A percentile compares a stretch with the other conserved stretches of the same genome.
Conservation (phyloP, 2,329 filamentous ascomycete genomes). For the Colletotrichum godetiae region DNA sequence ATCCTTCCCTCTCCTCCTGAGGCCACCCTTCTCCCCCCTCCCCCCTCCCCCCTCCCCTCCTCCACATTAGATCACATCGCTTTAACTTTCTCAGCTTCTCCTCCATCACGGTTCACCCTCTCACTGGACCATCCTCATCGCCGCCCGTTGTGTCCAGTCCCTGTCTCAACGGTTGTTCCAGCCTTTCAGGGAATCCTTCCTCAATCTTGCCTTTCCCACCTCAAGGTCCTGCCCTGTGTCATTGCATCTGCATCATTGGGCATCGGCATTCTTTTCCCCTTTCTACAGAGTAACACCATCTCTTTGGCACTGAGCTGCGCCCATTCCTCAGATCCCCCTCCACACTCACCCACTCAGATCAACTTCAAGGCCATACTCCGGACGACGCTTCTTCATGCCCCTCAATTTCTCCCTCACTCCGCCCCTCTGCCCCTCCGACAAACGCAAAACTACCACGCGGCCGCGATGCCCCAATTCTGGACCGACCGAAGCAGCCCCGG, state of each 20-base stretch:
- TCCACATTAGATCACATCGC: background rate
- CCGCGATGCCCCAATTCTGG: conserved; percentile 14
- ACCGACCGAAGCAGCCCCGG: conserved; percentile 17
- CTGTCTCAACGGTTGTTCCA: conserved; percentile 21
- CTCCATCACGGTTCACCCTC: background rate
- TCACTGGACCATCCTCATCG: background rate
- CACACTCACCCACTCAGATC: background rate
- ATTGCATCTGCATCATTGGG: background rate
- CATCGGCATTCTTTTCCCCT: background rate
- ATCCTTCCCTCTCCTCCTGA: background rate
- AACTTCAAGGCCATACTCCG: background rate
- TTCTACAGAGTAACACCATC: background rate
- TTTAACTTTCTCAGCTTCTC: background rate
- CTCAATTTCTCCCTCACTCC: conserved; percentile 7
- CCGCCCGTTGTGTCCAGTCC: background rate
- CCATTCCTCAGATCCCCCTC: background rate
- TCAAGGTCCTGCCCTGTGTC: conserved; percentile 6
- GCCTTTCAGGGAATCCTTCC: background rate
- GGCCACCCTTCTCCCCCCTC: background rate
- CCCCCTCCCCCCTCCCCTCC: background rate
- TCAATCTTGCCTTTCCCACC: background rate
- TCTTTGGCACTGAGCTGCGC: background rate
- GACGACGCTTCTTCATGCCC: conserved; percentile 12
- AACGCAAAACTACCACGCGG: conserved; percentile 24
- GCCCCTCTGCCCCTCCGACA: conserved; percentile 11